These are phyloP conservation scores for Peronospora belbahrii DNA, from an alignment of 352 stramenopile genomes.

Conservation along the genomic window DNA sequence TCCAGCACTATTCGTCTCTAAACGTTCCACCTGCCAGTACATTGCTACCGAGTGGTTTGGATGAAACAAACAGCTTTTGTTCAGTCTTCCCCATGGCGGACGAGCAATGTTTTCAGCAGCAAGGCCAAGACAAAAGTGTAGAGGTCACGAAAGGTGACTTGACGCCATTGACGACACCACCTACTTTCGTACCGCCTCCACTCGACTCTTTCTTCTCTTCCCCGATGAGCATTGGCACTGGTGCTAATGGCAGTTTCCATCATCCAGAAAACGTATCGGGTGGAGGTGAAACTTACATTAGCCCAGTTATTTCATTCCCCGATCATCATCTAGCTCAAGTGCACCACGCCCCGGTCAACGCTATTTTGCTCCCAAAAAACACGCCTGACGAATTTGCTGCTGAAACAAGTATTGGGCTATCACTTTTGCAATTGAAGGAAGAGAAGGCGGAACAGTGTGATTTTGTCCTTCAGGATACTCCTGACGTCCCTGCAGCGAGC, in stretches of 20 bases:
- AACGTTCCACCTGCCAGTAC: constrained; percentile 2
- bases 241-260: constrained; percentile 10
- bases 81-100: not conserved
- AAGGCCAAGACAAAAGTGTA: constrained; percentile 11
- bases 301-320: constrained; percentile 17
- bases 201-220: constrained; percentile 17
- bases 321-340: constrained; percentile 10
- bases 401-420: constrained; percentile 2
- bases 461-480: constrained; percentile 6
- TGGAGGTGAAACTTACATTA: constrained; percentile 3
- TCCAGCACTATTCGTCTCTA: constrained; percentile 4
- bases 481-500: not conserved
- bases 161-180: constrained; percentile 3
- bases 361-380: not conserved
- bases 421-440: constrained; percentile 20
- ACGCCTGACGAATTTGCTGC: not conserved
- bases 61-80: constrained; percentile 10
- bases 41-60: constrained; percentile 5
- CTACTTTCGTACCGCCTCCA: constrained; percentile 18
- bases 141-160: constrained; percentile 11
- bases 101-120: constrained; percentile 10
- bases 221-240: constrained; percentile 5
- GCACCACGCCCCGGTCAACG: not conserved
- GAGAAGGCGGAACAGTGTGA: constrained; percentile 17
- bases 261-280: constrained; percentile 3